Percentiles rank a stretch among this genome's conserved stretches.
Evolutionary conservation across 2,329 filamentous ascomycete species (phyloP).

Genomic region (Fusarium vanettenii): DNA sequence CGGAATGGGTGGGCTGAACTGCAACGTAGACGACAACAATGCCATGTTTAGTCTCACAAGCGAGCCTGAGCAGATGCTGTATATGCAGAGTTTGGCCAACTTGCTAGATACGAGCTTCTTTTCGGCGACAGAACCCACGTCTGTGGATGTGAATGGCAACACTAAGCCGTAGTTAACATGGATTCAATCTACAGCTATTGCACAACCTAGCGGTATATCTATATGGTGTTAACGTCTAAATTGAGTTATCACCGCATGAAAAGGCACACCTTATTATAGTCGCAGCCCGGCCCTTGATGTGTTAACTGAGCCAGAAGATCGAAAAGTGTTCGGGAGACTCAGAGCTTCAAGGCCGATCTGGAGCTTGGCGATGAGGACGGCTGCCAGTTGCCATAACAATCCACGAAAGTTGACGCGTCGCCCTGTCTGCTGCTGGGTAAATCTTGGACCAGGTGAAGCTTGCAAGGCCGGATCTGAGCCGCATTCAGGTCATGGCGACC

Average conservation of each 20-base stretch:
- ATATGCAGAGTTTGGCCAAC: conserved; percentile 28
- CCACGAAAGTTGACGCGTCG: no score
- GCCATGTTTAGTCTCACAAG: background rate
- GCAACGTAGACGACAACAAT: background rate
- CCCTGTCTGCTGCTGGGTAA: no score
- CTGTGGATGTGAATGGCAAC: background rate
- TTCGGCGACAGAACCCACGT: background rate
- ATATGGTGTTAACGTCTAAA: background rate
- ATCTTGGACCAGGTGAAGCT: no score
- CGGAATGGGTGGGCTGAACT: background rate
- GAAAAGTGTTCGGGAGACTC: no score
- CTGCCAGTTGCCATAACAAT: no score
- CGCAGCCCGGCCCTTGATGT: no score
- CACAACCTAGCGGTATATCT: background rate
- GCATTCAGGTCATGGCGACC: no score
- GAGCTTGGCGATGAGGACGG: no score
- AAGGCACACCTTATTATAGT: no score
- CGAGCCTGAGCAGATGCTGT: conserved; percentile 10
- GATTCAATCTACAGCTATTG: background rate
- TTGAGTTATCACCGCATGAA: background rate
- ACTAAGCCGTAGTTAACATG: background rate
- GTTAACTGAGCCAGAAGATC: no score
- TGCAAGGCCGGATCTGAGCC: no score
- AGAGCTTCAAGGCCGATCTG: no score
- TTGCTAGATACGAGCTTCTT: conserved; percentile 23